phyloP scores from a whole-genome alignment of 2,329 filamentous ascomycete genomes.

The Pseudocercospora macadamiae region DNA sequence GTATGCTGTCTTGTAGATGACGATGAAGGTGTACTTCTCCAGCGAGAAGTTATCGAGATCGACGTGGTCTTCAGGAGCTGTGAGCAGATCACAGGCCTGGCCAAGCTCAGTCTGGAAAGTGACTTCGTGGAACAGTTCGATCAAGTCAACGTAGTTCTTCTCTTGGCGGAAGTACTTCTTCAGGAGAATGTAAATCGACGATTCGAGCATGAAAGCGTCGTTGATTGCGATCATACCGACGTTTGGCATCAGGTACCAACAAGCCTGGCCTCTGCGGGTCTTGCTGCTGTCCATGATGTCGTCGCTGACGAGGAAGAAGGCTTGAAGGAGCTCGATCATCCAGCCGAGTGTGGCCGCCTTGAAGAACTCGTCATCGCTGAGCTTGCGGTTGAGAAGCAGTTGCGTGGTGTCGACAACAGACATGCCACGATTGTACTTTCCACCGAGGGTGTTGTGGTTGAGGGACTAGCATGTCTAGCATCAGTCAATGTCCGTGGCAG shows the following conservation, averaged over 20 bases:
- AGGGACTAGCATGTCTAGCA: slow-evolving; percentile 62
- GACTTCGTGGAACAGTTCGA: slow-evolving; percentile 96
- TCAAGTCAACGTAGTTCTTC: slow-evolving; percentile 82
- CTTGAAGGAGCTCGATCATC: slow-evolving; percentile 97
- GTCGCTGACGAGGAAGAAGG: slow-evolving; percentile 97
- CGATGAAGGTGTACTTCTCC: slow-evolving; percentile 96
- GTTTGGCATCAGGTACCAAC: slow-evolving; percentile 89
- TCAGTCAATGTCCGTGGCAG: slow-evolving; percentile 25
- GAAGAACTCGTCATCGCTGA: slow-evolving; percentile 84
- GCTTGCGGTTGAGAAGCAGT: slow-evolving; percentile 71
- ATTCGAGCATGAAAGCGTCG: slow-evolving; percentile 94
- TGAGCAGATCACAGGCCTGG: slow-evolving; percentile 91
- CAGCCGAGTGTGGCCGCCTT: slow-evolving; percentile 86
- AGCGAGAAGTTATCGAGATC: slow-evolving; percentile 94
- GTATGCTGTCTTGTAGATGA: slow-evolving; percentile 99
- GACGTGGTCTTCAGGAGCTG: slow-evolving; percentile 90
- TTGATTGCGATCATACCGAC: slow-evolving; percentile 98
- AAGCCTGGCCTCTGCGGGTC: slow-evolving; percentile 89
- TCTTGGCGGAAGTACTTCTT: slow-evolving; percentile 92
- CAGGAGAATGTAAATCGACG: slow-evolving; percentile 84
- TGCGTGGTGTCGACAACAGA: slow-evolving; percentile 91
- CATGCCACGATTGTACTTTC: slow-evolving; percentile 99
- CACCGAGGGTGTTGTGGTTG: slow-evolving; percentile 83
- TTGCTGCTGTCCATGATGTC: slow-evolving; percentile 98
- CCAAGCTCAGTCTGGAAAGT: slow-evolving; percentile 94